phyloP scores from a whole-genome alignment of 1,284 basidiomycete genomes.

The Afroboletus lepidellus region DNA sequence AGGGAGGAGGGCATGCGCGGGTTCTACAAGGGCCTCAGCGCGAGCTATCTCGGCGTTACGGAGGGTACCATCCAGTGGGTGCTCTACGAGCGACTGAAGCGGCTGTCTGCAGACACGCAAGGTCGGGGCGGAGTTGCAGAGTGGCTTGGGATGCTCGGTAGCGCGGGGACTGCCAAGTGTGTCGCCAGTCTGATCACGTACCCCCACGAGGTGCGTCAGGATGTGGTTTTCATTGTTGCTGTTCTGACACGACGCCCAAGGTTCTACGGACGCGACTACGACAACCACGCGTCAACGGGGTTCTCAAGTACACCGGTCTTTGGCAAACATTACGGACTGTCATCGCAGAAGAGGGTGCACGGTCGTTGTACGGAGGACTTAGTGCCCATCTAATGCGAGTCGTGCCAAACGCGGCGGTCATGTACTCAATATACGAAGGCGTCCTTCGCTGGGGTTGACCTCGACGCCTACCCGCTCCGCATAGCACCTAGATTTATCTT shows the following conservation, averaged over 20 bases:
- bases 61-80: slow-evolving; percentile 99
- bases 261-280: slow-evolving; percentile 90
- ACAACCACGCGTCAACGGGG: slow-evolving; percentile 76
- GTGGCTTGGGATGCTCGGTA: slow-evolving; percentile 83
- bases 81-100: slow-evolving; percentile 87
- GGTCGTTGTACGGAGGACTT: slow-evolving; percentile 88
- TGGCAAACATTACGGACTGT: slow-evolving; percentile 84
- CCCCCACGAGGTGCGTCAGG: slow-evolving; percentile 80
- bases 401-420: slow-evolving; percentile 95
- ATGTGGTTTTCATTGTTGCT: background rate
- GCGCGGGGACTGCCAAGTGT: slow-evolving; percentile 92
- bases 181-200: slow-evolving; percentile 94
- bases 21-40: slow-evolving; percentile 93
- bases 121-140: slow-evolving; percentile 56
- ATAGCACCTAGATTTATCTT: slow-evolving; percentile 20
- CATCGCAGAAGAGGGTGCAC: slow-evolving; percentile 86
- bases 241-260: slow-evolving; percentile 37
- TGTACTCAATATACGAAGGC: slow-evolving; percentile 88
- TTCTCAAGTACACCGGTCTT: slow-evolving; percentile 85
- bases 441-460: slow-evolving; percentile 56
- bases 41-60: slow-evolving; percentile 93
- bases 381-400: slow-evolving; percentile 95
- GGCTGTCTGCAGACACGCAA: slow-evolving; percentile 52
- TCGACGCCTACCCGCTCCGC: background rate
- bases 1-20: slow-evolving; percentile 83